Conservation (phyloP, 2,329 filamentous ascomycete species). For the Stagonosporopsis rhizophila region DNA sequence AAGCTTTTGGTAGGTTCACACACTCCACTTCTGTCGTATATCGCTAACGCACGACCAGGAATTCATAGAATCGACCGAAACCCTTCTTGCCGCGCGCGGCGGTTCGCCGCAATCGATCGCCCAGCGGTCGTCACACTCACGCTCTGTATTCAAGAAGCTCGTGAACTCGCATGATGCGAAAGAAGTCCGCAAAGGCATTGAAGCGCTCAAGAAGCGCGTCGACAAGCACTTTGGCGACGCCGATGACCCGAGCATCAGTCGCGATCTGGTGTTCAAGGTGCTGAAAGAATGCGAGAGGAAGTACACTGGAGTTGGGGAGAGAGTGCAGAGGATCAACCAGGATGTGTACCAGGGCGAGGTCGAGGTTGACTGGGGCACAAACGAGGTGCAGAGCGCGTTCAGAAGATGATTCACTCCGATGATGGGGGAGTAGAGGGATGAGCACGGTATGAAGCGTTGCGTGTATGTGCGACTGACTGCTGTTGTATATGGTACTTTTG, state of each 20-base stretch:
- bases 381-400: slow-evolving; percentile 42
- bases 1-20: slow-evolving; percentile 69
- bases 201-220: slow-evolving; percentile 85
- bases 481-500: slow-evolving; percentile 9
- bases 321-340: slow-evolving; percentile 51
- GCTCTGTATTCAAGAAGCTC: slow-evolving; percentile 84
- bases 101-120: slow-evolving; percentile 68
- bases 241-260: slow-evolving; percentile 73
- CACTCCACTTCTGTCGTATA: not conserved
- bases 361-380: slow-evolving; percentile 49
- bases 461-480: not conserved
- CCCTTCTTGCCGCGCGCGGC: slow-evolving; percentile 64
- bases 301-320: slow-evolving; percentile 63
- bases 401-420: slow-evolving; percentile 25
- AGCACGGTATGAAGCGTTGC: not conserved
- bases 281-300: slow-evolving; percentile 65
- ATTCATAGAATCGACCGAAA: slow-evolving; percentile 88
- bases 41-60: slow-evolving; percentile 58
- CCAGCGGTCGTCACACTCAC: slow-evolving; percentile 81
- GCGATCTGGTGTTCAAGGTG: slow-evolving; percentile 65
- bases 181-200: slow-evolving; percentile 88
- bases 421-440: not conserved
- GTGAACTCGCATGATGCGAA: slow-evolving; percentile 80
- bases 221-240: slow-evolving; percentile 97
- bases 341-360: slow-evolving; percentile 57